Conservation (phyloP, 2,329 filamentous ascomycete genomes). For the Epichloe amarillans region DNA sequence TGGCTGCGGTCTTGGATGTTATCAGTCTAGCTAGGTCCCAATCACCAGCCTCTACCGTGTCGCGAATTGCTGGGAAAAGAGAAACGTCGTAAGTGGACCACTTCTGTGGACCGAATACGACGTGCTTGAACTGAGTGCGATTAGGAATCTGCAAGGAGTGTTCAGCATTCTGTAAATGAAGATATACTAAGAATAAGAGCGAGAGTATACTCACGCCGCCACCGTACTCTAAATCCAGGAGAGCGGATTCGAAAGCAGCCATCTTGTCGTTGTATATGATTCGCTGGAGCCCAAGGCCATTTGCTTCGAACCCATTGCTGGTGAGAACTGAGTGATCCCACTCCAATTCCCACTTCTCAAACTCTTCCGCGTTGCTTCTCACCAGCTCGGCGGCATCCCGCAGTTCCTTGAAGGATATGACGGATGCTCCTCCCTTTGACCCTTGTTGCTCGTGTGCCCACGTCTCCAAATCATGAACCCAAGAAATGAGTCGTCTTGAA, state of each 20-base stretch:
- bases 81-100: constrained; percentile 41
- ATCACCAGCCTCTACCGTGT: constrained; percentile 59
- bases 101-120: constrained; percentile 71
- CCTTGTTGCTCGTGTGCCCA: constrained; percentile 47
- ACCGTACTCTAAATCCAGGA: constrained; percentile 61
- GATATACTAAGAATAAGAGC: constrained; percentile 6
- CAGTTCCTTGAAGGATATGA: constrained; percentile 20
- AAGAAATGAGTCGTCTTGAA: constrained; percentile 47
- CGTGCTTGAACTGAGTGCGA: constrained; percentile 86
- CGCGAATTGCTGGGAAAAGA: constrained; percentile 60
- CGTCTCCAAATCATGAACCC: constrained; percentile 51
- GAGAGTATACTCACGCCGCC: constrained; percentile 53
- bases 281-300: constrained; percentile 52
- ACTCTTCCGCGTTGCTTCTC: constrained; percentile 35
- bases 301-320: constrained; percentile 63
- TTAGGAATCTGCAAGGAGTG: constrained; percentile 51
- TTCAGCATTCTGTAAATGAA: neutral
- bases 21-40: constrained; percentile 55
- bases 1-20: constrained; percentile 57
- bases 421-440: constrained; percentile 14
- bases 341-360: constrained; percentile 60
- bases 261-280: constrained; percentile 67
- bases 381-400: constrained; percentile 48
- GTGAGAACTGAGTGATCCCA: constrained; percentile 66
- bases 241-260: constrained; percentile 65